Base-by-base conservation (phyloP, 176 grass and related monocot species). In the Lolium perenne region DNA sequence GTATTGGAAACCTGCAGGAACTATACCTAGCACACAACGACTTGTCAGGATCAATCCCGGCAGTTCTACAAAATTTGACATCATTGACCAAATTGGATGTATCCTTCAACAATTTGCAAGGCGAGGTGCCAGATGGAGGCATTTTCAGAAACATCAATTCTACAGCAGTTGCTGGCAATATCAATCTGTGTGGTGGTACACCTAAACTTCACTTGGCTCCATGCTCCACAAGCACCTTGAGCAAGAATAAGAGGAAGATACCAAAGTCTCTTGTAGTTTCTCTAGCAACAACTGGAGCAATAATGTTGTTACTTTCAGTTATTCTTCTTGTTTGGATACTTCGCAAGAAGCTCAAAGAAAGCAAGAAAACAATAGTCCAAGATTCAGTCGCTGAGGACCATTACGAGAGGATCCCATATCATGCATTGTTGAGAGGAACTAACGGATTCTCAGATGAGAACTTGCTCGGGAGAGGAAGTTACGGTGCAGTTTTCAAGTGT, bases 311-410 rank as follows among this genome's bases (percentile, higher is more conserved):
- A 38, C 2, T 66, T 35, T 35, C 63, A 16, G 0, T 66, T 8
- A 38, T 66, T 66, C 26, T 66, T 66, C 63, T 66, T 66, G 63
- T 66, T 66, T 66, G 26, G 63, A 66, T 66, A 66, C 26, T 35
- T 66, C 63, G 0, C 63, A 38, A 72, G 10, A 72, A 14, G 69
- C 41, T 72, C 69, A 47, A 22, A 72, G 38, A 45, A 72, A 7
- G 18, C 20, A 0, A 72, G 40, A 72, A 72, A 0, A 47, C 40
- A 72, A 6, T 46, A 47, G 41, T 43, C 16, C 69, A 72, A 47
- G 0, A 72, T 72, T 47, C 20, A 72, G 21, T 11, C 8, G 35
- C 35, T 70, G 66, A 20, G 32, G 35, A 70, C 16, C 15, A 41
- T 70, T 70, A 70, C 17, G 7, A 70, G 66, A 70, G 66, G 18